Base-by-base conservation (phyloP, 192 early-diverging fungal genomes). In the Coemansia umbellata region DNA sequence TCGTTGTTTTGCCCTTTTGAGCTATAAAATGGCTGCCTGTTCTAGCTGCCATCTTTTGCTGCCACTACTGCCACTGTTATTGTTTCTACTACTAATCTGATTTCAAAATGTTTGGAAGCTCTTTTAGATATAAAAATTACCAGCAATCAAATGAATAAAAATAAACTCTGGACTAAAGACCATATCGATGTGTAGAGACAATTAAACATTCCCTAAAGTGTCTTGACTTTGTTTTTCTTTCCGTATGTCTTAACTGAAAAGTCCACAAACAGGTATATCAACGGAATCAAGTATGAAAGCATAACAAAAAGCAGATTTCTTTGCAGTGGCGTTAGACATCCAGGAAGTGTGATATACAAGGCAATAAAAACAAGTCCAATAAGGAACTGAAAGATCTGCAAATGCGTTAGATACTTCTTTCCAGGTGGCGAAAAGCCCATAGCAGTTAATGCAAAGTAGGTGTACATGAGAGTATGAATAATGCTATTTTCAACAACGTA, bases 401-500 rank as follows among this genome's bases (percentile, higher is more conserved):
- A 82, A 48, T 75, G 74, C 13, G 91, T 93, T 36, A 93, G 63
- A 67, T 87, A 89, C 64, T 84, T 81, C 62, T 93, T 93, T 31
- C 86, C 85, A 8, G 88, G 89, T 17, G 87, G 86, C 55, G 82
- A 82, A 31, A 87, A 57, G 21, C 88, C 88, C 55, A 91, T 63
- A 26, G 82, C 83, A 10, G 88, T 90, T 47, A 81, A 64, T 21
- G 86, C 82, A 66, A 90, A 93, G 77, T 91, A 91, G 23, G 74
- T 63, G 71, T 91, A 93, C 90, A 93, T 93, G 45, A 93, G 60
- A 23, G 89, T 85, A 70, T 93, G 91, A 33, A 93, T 87, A 50
- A 91, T 89, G 14, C 89, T 90, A 78, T 93, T 93, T 37, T 77
- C 67, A 10, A 77, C 51, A 31, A 88, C 90, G 58, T 89, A 91